A percentile compares a stretch with the other conserved stretches of the same genome.
Evolutionary conservation across 257 asterid species (phyloP).

Genomic region (Solanum okadae): DNA sequence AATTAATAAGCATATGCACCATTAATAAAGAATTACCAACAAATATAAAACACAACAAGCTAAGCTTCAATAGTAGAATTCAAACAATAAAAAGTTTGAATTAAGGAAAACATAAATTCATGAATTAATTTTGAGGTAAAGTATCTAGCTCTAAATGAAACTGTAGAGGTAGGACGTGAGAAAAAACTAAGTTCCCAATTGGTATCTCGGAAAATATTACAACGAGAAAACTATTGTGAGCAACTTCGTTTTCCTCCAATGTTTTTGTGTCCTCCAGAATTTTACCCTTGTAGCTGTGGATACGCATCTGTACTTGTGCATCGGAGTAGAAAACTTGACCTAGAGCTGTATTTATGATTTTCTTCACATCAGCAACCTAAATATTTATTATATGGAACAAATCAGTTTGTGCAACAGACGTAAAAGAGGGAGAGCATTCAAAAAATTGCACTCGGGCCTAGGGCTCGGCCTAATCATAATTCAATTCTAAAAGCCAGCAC

Average conservation of each 20-base stretch:
- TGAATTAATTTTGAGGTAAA: neutral
- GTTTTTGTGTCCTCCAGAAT: conserved; percentile 78
- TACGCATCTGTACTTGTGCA: conserved; percentile 70
- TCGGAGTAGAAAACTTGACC: conserved; percentile 72
- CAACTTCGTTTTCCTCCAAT: conserved; percentile 70
- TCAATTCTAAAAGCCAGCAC: too few species aligned
- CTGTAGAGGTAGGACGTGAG: neutral
- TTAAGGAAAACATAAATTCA: too few species aligned
- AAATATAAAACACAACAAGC: too few species aligned
- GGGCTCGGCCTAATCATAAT: too few species aligned
- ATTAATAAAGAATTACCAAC: neutral
- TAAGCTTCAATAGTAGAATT: neutral
- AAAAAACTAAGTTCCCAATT: neutral
- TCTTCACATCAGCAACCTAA: conserved; percentile 81
- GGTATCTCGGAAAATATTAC: conserved; percentile 68
- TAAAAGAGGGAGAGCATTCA: neutral
- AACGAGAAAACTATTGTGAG: conserved; percentile 67
- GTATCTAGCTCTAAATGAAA: neutral
- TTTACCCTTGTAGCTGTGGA: conserved; percentile 63
- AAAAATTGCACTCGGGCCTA: too few species aligned
- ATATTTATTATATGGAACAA: neutral
- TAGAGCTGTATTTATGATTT: conserved; percentile 53
- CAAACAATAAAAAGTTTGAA: neutral
- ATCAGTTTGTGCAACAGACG: neutral
- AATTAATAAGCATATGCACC: neutral